Conservation (phyloP, 352 stramenopile species). For the Globisporangium nunn region DNA sequence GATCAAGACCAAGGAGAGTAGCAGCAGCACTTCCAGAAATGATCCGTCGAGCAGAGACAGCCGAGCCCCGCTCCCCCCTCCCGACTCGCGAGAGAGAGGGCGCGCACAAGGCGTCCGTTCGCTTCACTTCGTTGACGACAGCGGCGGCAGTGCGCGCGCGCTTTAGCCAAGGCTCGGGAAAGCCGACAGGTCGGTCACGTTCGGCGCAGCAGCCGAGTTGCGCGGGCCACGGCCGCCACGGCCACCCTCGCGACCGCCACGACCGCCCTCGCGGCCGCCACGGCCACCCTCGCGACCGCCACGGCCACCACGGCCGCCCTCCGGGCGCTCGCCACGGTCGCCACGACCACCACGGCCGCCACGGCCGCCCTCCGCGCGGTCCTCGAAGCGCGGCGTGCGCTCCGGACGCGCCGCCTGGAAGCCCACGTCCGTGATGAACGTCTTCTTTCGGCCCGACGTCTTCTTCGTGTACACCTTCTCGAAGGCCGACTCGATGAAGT, state of each 20-base stretch:
- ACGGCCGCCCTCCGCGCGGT: slow-evolving; percentile 40
- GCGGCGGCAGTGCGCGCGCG: slow-evolving; percentile 15
- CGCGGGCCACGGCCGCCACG: slow-evolving; percentile 46
- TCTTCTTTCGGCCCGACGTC: slow-evolving; percentile 91
- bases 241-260: slow-evolving; percentile 36
- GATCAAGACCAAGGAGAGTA: slow-evolving; percentile 47
- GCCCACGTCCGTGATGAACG: slow-evolving; percentile 84
- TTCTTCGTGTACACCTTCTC: slow-evolving; percentile 96
- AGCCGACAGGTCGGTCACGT: slow-evolving; percentile 78
- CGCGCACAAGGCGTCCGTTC: slow-evolving; percentile 26
- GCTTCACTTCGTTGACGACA: slow-evolving; percentile 43
- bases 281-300: slow-evolving; percentile 8
- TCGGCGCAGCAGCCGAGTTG: slow-evolving; percentile 27
- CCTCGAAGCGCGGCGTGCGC: slow-evolving; percentile 46
- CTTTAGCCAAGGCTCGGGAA: slow-evolving; percentile 81
- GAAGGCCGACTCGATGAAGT: slow-evolving; percentile 84
- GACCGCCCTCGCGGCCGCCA: slow-evolving; percentile 33
- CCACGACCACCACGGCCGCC: slow-evolving; percentile 36
- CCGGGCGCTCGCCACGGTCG: slow-evolving; percentile 1
- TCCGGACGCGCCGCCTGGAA: slow-evolving; percentile 69
- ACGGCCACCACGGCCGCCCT: slow-evolving; percentile 24
- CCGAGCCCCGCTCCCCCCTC: slow-evolving; percentile 1
- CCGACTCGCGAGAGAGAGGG: too few relatives aligned
- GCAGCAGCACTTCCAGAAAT: slow-evolving; percentile 4
- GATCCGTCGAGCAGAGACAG: slow-evolving; percentile 7